phyloP scores from a whole-genome alignment of 2,329 filamentous ascomycete genomes.

The Xylariaceae sp. region DNA sequence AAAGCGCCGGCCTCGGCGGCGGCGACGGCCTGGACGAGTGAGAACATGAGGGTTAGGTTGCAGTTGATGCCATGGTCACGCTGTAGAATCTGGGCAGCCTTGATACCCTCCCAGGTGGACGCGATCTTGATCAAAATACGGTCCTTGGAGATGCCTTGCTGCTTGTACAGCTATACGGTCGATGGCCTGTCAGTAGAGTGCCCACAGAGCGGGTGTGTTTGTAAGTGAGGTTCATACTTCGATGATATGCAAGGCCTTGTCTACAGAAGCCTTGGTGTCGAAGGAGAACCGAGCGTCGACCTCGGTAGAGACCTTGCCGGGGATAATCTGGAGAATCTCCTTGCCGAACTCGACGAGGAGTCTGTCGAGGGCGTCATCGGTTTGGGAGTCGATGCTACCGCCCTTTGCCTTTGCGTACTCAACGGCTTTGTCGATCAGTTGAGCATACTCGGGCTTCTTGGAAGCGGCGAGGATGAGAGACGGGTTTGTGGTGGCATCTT shows the following conservation, averaged over 20 bases:
- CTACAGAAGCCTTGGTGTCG: constrained; percentile 83
- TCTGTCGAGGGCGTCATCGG: constrained; percentile 85
- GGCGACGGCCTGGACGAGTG: constrained; percentile 85
- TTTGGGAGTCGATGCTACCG: constrained; percentile 68
- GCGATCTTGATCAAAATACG: constrained; percentile 98
- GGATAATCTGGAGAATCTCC: constrained; percentile 94
- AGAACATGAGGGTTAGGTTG: constrained; percentile 99
- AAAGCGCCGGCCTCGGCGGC: constrained; percentile 92
- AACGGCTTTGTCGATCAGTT: constrained; percentile 82
- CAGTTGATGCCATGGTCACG: constrained; percentile 93
- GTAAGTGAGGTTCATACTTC: constrained; percentile 58
- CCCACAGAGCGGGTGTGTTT: not conserved
- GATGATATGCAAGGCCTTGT: constrained; percentile 97
- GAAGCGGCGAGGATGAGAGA: constrained; percentile 96
- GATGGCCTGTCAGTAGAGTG: constrained; percentile 9
- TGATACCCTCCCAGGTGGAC: constrained; percentile 99
- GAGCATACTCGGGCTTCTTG: constrained; percentile 95
- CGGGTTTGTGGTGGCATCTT: constrained; percentile 99
- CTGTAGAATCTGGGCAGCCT: constrained; percentile 96
- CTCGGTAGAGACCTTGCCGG: constrained; percentile 98
- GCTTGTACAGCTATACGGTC: constrained; percentile 76
- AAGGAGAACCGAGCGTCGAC: constrained; percentile 96
- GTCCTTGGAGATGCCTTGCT: constrained; percentile 85
- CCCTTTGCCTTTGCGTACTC: constrained; percentile 77
- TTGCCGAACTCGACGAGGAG: constrained; percentile 97